Percentiles rank a stretch among this genome's conserved stretches.
phyloP scores from a whole-genome alignment of 345 rosid species.

The Trapa bicornis region DNA sequence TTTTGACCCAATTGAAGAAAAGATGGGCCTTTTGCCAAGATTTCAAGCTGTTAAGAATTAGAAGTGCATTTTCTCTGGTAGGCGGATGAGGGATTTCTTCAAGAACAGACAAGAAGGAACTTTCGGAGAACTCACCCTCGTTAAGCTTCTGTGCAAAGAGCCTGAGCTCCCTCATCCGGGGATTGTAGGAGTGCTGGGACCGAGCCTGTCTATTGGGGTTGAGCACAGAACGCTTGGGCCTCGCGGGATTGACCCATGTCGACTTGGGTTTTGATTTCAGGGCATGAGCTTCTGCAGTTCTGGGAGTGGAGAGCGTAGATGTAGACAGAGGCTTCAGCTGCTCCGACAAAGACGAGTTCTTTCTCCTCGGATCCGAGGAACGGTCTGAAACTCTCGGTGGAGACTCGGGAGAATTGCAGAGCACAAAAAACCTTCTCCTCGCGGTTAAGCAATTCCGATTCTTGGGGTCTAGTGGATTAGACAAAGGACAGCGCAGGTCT shows the following conservation, averaged over 20 bases:
- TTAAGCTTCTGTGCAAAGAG: constrained; percentile 61
- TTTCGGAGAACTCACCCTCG: constrained; percentile 34
- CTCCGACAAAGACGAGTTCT: constrained; percentile 60
- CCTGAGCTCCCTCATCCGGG: constrained; percentile 45
- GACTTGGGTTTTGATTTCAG: constrained; percentile 59
- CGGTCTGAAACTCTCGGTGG: constrained; percentile 23
- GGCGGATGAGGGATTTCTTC: constrained; percentile 47
- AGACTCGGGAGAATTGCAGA: constrained; percentile 26
- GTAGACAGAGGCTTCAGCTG: constrained; percentile 72
- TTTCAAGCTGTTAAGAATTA: constrained; percentile 55
- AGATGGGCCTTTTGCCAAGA: constrained; percentile 56
- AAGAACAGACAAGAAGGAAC: constrained; percentile 34
- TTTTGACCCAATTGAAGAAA: constrained; percentile 66
- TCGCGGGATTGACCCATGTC: constrained; percentile 72
- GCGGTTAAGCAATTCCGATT: constrained; percentile 22
- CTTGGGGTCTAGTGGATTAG: constrained; percentile 17
- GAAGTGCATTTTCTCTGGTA: constrained; percentile 49
- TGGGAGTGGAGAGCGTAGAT: constrained; percentile 35
- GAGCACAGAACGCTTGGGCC: constrained; percentile 75
- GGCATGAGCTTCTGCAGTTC: constrained; percentile 23
- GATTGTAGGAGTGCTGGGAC: constrained; percentile 49
- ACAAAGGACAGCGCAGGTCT: constrained; percentile 33
- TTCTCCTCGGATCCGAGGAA: constrained; percentile 20
- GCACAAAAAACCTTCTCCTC: constrained; percentile 27
- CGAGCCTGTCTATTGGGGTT: constrained; percentile 72